Evolutionary conservation across 192 early-diverging fungal species (phyloP).

Genomic region (Rhizophagus clarus): DNA sequence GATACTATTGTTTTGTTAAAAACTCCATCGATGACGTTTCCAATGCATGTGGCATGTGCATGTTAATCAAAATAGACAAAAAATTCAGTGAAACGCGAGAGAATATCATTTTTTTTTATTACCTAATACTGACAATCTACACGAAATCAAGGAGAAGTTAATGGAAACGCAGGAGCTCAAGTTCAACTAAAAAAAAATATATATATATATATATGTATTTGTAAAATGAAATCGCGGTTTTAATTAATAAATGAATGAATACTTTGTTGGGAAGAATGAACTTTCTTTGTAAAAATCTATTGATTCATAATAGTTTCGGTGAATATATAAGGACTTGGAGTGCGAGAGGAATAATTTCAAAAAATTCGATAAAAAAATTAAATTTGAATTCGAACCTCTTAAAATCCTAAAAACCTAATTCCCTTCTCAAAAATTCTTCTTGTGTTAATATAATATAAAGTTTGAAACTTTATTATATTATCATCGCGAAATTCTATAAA

Average conservation of each 20-base stretch:
- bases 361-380: not conserved
- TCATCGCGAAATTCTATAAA: too few relatives aligned
- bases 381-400: not conserved
- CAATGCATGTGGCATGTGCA: not conserved
- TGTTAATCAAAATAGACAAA: not conserved
- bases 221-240: not conserved
- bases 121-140: not conserved
- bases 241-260: not conserved
- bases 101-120: not conserved
- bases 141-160: not conserved
- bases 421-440: not conserved
- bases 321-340: not conserved
- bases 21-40: not conserved
- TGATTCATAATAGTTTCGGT: not conserved
- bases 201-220: not conserved
- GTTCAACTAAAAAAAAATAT: too few relatives aligned
- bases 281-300: not conserved
- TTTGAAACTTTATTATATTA: not conserved
- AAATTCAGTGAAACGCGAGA: not conserved
- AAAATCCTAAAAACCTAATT: too few relatives aligned
- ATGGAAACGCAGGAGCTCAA: not conserved
- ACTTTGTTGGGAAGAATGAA: not conserved
- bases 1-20: not conserved
- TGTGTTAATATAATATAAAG: too few relatives aligned
- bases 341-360: not conserved